Base-by-base conservation (phyloP, 2,329 filamentous ascomycete species). In the Thermomyces lanuginosus region DNA sequence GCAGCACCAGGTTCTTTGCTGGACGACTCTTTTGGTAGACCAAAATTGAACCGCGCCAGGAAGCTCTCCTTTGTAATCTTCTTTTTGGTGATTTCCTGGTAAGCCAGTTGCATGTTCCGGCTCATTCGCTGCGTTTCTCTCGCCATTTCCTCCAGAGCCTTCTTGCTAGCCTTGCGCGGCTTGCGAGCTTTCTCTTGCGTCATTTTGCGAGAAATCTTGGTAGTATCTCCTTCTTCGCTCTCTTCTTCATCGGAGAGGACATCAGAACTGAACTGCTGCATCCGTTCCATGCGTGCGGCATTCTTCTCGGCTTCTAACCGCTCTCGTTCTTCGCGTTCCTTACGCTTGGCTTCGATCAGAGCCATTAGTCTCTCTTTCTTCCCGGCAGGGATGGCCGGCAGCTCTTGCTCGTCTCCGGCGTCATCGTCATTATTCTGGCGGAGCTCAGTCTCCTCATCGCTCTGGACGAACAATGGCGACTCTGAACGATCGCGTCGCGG, bases 101-200 rank as follows among this genome's bases (percentile, higher is more conserved):
- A 84, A 1, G 79, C 72, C 25, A 98, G 66, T 51, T 95, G 86
- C 69, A 92, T 79, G 45, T 78, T 91, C 38, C 89, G 69, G 39
- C 71, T 76, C 57, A 98, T 70, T 16, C 89, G 72, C 56, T 98
- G 89, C 1, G 86, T 93, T 53, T 98, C 89, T 31, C 82, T 71
- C 41, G 78, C 77, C 76, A 98, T 93, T 40, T 95, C 86, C 46
- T 93, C 81, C 21, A 93, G 50, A 0, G 89, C 89, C 55, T 83
- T 93, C 58, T 86, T 95, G 58, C 84, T 86, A 0, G 89, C 84
- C 48, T 89, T 92, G 8, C 89, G 70, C 2, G 49, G 37, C 4
- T 82, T 75, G 3, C 76, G 71, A 14, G 66, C 62, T n/a, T n/a
- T n/a, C 20, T 67, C 60, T 44, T 84, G 78, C 0, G 76, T 79